A percentile compares a stretch with the other conserved stretches of the same genome.
phyloP scores from a whole-genome alignment of 2,329 filamentous ascomycete species.

The Tolypocladium paradoxum region DNA sequence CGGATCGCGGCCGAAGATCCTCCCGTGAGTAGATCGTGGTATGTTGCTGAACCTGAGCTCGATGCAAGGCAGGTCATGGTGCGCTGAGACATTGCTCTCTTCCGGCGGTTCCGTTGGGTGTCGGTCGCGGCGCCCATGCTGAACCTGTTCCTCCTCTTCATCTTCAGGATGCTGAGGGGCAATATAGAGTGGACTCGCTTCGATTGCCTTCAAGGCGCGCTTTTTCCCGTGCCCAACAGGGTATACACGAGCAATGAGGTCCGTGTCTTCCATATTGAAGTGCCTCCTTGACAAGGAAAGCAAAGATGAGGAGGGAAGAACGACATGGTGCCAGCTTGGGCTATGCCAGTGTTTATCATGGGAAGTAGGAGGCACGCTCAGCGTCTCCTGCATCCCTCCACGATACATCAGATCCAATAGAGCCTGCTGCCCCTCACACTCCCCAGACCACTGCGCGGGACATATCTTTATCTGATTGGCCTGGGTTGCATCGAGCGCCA shows the following conservation, averaged over 20 bases:
- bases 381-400: too few relatives aligned
- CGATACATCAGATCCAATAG: too few relatives aligned
- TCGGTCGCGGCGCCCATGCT: background rate
- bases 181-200: background rate
- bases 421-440: too few relatives aligned
- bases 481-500: too few relatives aligned
- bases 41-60: conserved; percentile 3
- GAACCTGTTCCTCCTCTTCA: background rate
- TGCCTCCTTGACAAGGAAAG: background rate
- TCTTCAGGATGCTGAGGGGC: background rate
- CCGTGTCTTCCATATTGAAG: conserved; percentile 3
- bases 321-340: too few relatives aligned
- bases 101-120: conserved; percentile 4
- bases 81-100: background rate
- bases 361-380: too few relatives aligned
- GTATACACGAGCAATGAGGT: conserved; percentile 1
- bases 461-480: too few relatives aligned
- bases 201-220: background rate
- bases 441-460: too few relatives aligned
- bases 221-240: background rate
- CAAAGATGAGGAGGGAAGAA: too few relatives aligned
- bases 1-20: conserved; percentile 3
- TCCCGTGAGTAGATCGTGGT: conserved; percentile 2
- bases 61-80: conserved; percentile 1
- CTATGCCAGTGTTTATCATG: too few relatives aligned